A percentile compares a stretch with the other conserved stretches of the same genome.
Conservation (phyloP, 2,329 filamentous ascomycete genomes). For the Aspergillus sp. region DNA sequence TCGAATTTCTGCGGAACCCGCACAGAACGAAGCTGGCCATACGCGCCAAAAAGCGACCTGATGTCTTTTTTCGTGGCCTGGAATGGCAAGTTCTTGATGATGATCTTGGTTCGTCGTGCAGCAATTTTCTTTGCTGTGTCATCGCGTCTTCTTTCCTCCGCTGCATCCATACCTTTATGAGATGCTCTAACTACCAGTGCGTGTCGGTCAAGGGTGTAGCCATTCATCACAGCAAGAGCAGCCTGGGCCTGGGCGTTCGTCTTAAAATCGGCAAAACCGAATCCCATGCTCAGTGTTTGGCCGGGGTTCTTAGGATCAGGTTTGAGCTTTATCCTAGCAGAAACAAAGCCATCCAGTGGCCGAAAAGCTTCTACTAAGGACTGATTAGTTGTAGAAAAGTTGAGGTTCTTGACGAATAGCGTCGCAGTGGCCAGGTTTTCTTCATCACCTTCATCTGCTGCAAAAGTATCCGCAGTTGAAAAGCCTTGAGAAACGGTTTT, state of each 20-base stretch:
- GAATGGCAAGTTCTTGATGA: constrained; percentile 98
- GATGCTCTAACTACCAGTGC: constrained; percentile 81
- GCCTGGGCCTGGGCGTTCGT: constrained; percentile 75
- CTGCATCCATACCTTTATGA: constrained; percentile 82
- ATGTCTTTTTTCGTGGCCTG: constrained; percentile 93
- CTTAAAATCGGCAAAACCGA: constrained; percentile 89
- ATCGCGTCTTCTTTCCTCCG: constrained; percentile 78
- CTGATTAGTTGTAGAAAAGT: constrained; percentile 81
- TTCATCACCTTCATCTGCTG: constrained; percentile 40
- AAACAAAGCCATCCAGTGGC: constrained; percentile 81
- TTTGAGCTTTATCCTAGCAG: constrained; percentile 89
- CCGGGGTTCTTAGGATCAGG: constrained; percentile 86
- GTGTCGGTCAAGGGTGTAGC: constrained; percentile 82
- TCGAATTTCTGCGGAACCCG: constrained; percentile 95
- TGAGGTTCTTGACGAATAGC: constrained; percentile 89
- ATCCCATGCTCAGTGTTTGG: constrained; percentile 92
- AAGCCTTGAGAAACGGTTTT: constrained; percentile 41
- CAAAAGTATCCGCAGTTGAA: constrained; percentile 43
- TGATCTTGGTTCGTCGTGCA: constrained; percentile 80
- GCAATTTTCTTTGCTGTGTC: constrained; percentile 80
- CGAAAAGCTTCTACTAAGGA: constrained; percentile 75
- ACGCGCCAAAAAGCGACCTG: constrained; percentile 78
- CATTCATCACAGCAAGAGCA: constrained; percentile 83
- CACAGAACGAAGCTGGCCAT: constrained; percentile 88
- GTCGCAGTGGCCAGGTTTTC: constrained; percentile 65